Evolutionary conservation across 148 eudicot species (phyloP).

Genomic region (Heliosperma pusillum): DNA sequence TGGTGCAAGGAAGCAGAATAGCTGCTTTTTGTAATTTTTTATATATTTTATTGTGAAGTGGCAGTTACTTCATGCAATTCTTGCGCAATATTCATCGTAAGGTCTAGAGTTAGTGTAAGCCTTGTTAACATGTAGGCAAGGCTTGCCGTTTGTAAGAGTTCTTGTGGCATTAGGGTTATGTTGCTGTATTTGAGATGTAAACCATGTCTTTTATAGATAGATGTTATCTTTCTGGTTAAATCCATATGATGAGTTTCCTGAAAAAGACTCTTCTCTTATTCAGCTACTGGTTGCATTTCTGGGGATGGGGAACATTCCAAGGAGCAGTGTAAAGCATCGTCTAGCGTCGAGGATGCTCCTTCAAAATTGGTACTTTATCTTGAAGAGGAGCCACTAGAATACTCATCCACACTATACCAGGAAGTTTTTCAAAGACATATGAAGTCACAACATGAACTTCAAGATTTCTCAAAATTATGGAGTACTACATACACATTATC

Average conservation of each 20-base stretch:
- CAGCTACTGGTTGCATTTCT: constrained; percentile 24
- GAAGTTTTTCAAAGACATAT: constrained; percentile 48
- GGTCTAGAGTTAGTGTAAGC: background rate
- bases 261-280: background rate
- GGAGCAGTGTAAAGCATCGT: constrained; percentile 28
- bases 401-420: constrained; percentile 61
- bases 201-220: background rate
- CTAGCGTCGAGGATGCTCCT: constrained; percentile 30
- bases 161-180: background rate
- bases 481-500: constrained; percentile 51
- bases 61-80: background rate
- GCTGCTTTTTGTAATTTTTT: no score
- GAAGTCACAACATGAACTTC: constrained; percentile 38
- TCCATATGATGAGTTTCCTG: background rate
- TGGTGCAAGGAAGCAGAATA: background rate
- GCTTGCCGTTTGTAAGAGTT: background rate
- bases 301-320: constrained; percentile 14
- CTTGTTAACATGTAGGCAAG: background rate
- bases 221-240: background rate
- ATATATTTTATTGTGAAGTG: background rate
- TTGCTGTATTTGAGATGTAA: background rate
- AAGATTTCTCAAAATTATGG: constrained; percentile 48
- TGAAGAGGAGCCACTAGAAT: constrained; percentile 57
- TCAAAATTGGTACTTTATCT: constrained; percentile 60
- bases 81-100: background rate